Percentiles rank a stretch among this genome's conserved stretches.
Conservation (phyloP, 1,284 basidiomycete species). For the Tilletia caries region DNA sequence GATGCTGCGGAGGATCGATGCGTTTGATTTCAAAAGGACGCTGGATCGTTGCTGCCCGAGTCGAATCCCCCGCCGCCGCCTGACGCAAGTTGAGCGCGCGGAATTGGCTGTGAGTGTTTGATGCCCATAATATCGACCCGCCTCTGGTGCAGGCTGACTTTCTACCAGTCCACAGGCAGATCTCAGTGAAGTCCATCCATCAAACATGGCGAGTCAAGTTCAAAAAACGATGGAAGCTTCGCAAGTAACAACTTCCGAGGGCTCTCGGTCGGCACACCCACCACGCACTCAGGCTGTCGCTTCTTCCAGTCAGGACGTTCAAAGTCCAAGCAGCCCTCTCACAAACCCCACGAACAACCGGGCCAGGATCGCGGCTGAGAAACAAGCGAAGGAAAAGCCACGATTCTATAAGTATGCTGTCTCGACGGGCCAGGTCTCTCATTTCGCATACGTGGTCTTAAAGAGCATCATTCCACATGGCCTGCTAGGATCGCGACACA, state of each 20-base stretch:
- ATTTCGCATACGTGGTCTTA: slow-evolving; percentile 66
- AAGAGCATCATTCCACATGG: slow-evolving; percentile 69
- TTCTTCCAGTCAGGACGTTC: neutral
- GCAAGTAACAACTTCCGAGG: neutral
- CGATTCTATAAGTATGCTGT: neutral
- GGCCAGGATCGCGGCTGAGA: neutral
- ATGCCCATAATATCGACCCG: neutral
- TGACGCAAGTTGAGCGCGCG: neutral
- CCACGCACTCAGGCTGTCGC: neutral
- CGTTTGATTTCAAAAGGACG: neutral
- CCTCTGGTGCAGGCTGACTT: neutral
- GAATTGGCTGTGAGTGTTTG: neutral
- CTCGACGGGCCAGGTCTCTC: slow-evolving; percentile 62
- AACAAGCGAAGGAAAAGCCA: neutral
- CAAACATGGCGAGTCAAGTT: neutral
- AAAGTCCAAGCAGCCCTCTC: neutral
- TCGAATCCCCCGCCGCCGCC: neutral
- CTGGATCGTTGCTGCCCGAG: slow-evolving; percentile 12
- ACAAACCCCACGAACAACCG: neutral
- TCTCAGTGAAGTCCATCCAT: neutral
- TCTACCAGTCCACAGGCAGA: neutral
- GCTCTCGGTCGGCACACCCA: neutral
- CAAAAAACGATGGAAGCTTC: neutral
- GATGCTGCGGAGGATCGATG: neutral
- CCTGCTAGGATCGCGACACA: slow-evolving; percentile 74